Base-by-base conservation (phyloP, 2,329 filamentous ascomycete genomes). In the Claviceps fusiformis region DNA sequence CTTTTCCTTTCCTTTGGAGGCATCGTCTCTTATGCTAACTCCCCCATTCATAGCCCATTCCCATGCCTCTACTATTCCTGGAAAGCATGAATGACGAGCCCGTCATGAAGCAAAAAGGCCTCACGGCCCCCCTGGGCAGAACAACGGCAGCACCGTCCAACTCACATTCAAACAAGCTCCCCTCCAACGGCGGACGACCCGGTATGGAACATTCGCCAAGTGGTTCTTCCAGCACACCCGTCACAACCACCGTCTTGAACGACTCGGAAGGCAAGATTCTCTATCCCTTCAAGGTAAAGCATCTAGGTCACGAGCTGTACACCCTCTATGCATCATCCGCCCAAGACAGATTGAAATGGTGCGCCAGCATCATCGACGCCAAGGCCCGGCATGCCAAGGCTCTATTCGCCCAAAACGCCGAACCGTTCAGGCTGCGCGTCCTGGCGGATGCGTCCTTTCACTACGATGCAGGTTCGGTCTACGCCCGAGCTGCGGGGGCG, bases 261-360 rank as follows among this genome's bases (percentile, higher is more conserved):
- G 87, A 93, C 45, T 81, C 78, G 50, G 88, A 95, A 60, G 85
- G 89, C 65, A 89, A 85, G 67, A 87, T 93, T 49, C 72, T 98
- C 62, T 98, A 91, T 67, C 93, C 95, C 0, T 98, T 98, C 81
- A 85, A 85, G 61, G 82, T 98, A 67, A 96, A 96, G 72, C 93
- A 98, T 71, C 79, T 98, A 24, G 93, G 95, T 13, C 88, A 95
- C 50, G 91, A 95, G 62, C 85, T 89, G 0, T 97, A 96, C 68
- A 95, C 87, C 0, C 75, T 98, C 1, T 97, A 95, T 67, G 91
- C 92, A 0, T 81, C 85, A 6, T 86, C 83, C 1, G 80, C 85
- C 2, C 79, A 85, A 58, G 86, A 84, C 62, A 81, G 93, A 56
- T 77, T 83, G 58, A 89, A 95, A 51, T 98, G 95, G 95, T 95